Base-by-base conservation (phyloP, 1,284 basidiomycete genomes). In the Moesziomyces parantarcticus region DNA sequence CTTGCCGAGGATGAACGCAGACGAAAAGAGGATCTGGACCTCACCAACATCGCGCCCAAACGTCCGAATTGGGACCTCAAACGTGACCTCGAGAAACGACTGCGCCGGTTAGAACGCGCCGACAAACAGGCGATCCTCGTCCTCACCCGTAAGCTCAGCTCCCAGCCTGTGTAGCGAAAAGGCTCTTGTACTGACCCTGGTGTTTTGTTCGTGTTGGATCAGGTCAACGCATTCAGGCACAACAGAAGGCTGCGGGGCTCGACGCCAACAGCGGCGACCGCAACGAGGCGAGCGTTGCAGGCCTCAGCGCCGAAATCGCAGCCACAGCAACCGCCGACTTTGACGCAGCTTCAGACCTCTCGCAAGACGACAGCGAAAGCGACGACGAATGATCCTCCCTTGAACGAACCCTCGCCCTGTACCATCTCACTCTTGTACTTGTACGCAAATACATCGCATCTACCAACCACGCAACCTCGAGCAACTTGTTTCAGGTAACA, bases 51-150 rank as follows among this genome's bases (percentile, higher is more conserved):
- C 74, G 95, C 95, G 25, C 96, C 96, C 1, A 96, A 95, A 87
- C 88, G 93, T 50, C 90, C 92, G 11, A 98, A 98, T 84, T 98
- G 96, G 95, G 96, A 98, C 85, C 86, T 99, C 72, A 97, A 96
- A 84, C 89, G 95, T 48, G 94, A 97, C 81, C 90, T 95, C 85
- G 92, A 93, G 58, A 93, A 92, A 85, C 92, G 95, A 80, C 87
- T 96, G 53, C 88, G 89, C 13, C 95, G 91, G 83, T 86, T 98
- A n/a, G 93, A 97, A 81, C 87, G 92, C 67, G 90, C 90, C 84
- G 97, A 94, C 1, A 92, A 96, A 76, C 92, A 96, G 83, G 90
- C 95, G 1, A 92, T 97, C 66, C 91, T 96, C 76, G 91, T 91
- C 7, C 88, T 98, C 22, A 97, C 98, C 80, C 90, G 95, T 95